Percentiles rank a stretch among this genome's conserved stretches.
Conservation (phyloP, 2,329 filamentous ascomycete species). For the Xylariaceae sp. region DNA sequence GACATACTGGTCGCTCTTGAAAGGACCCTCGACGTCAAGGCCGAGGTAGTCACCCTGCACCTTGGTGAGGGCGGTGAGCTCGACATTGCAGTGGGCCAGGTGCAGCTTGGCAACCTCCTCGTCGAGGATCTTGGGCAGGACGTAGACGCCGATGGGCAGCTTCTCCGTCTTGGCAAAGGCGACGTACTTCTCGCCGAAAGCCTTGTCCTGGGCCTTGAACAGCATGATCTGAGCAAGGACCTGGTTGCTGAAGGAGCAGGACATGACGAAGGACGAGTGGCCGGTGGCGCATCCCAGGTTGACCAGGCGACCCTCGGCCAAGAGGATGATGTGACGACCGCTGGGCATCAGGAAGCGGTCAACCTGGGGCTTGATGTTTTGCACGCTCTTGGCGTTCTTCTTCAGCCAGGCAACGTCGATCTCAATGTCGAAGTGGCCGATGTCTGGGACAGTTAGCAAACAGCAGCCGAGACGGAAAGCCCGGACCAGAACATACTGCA, state of each 20-base stretch:
- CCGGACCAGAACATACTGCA: slow-evolving; percentile 68
- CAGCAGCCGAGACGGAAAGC: slow-evolving; percentile 3
- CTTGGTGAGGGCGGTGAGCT: slow-evolving; percentile 77
- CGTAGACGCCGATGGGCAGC: slow-evolving; percentile 88
- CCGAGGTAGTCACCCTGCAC: slow-evolving; percentile 95
- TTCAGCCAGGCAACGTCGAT: slow-evolving; percentile 99
- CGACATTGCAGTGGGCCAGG: slow-evolving; percentile 85
- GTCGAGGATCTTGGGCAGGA: slow-evolving; percentile 96
- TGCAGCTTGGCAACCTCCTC: slow-evolving; percentile 97
- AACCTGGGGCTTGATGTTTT: slow-evolving; percentile 99
- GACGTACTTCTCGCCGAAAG: slow-evolving; percentile 86
- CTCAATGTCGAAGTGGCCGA: slow-evolving; percentile 99
- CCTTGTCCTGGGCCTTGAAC: slow-evolving; percentile 84
- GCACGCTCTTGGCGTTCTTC: slow-evolving; percentile 84
- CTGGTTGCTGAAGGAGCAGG: slow-evolving; percentile 99
- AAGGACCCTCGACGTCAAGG: slow-evolving; percentile 78
- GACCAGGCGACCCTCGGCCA: slow-evolving; percentile 96
- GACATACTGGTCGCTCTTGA: slow-evolving; percentile 86
- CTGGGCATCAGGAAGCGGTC: slow-evolving; percentile 93
- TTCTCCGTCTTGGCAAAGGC: slow-evolving; percentile 92
- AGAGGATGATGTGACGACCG: slow-evolving; percentile 95
- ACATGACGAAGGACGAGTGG: slow-evolving; percentile 99
- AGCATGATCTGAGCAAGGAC: slow-evolving; percentile 98
- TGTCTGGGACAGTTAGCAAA: slow-evolving; percentile 49
- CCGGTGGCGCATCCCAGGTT: slow-evolving; percentile 99